Percentiles rank a stretch among this genome's conserved stretches.
phyloP scores from a whole-genome alignment of 352 stramenopile species.

The Pythium oligandrum region DNA sequence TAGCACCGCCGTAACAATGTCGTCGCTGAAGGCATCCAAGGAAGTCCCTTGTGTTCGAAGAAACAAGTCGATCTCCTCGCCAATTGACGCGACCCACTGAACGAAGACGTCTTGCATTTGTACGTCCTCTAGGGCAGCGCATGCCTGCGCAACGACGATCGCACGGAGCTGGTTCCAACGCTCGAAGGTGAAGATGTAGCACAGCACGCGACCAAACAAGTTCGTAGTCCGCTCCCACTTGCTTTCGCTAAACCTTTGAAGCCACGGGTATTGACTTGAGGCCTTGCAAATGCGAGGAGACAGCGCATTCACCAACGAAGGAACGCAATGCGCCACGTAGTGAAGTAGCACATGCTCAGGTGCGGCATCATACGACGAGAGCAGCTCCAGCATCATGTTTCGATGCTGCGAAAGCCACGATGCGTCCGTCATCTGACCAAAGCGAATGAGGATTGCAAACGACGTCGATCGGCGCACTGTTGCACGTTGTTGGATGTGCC shows the following conservation, averaged over 20 bases:
- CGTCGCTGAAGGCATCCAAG: slow-evolving; percentile 11
- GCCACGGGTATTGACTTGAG: background rate
- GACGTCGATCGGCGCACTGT: no score
- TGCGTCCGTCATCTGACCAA: no score
- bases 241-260: background rate
- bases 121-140: background rate
- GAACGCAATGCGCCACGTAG: slow-evolving; percentile 18
- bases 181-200: slow-evolving; percentile 4
- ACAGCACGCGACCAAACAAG: slow-evolving; percentile 3
- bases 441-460: no score
- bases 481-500: no score
- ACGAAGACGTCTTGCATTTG: slow-evolving; percentile 5
- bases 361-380: background rate
- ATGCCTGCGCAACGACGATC: slow-evolving; percentile 3
- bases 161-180: background rate
- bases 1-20: slow-evolving; percentile 9
- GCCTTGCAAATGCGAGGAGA: background rate
- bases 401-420: no score
- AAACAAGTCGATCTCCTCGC: slow-evolving; percentile 9
- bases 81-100: slow-evolving; percentile 9
- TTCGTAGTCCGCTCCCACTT: slow-evolving; percentile 3
- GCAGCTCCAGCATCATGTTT: no score
- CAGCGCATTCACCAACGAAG: slow-evolving; percentile 2
- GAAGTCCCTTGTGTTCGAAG: slow-evolving; percentile 6
- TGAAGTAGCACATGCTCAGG: slow-evolving; percentile 8